phyloP scores from a whole-genome alignment of 768 basidiomycete species.

The Auriscalpium orientale region DNA sequence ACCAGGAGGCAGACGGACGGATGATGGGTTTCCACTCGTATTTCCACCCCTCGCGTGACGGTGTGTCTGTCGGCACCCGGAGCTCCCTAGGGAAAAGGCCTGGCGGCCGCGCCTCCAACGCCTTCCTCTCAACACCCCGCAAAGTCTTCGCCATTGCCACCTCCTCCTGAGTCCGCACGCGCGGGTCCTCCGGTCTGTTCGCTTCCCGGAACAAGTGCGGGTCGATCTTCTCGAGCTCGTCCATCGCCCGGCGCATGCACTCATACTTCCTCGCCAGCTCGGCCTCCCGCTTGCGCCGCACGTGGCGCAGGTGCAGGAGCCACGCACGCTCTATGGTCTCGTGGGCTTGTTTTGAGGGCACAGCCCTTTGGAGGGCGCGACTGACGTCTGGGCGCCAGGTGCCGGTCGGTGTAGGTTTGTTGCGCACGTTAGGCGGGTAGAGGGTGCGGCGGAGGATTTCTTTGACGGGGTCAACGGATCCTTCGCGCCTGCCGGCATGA shows the following conservation, averaged over 20 bases:
- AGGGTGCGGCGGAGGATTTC: conserved; percentile 73
- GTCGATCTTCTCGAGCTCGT: conserved; percentile 58
- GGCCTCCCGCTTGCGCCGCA: conserved; percentile 59
- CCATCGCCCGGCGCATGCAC: conserved; percentile 81
- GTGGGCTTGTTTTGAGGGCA: conserved; percentile 84
- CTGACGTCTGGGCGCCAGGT: conserved; percentile 79
- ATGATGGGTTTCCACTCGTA: conserved; percentile 62
- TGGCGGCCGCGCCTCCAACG: conserved; percentile 67
- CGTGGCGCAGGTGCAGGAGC: conserved; percentile 70
- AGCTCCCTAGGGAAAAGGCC: conserved; percentile 86
- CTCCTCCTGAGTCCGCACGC: conserved; percentile 50
- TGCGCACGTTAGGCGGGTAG: conserved; percentile 72
- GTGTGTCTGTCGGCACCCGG: conserved; percentile 80
- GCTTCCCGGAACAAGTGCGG: conserved; percentile 57
- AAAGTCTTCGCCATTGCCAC: conserved; percentile 51
- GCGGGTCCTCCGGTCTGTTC: conserved; percentile 69
- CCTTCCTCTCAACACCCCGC: conserved; percentile 59
- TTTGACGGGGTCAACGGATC: conserved; percentile 48
- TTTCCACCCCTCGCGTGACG: conserved; percentile 74
- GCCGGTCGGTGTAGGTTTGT: conserved; percentile 67
- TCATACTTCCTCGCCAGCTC: conserved; percentile 73
- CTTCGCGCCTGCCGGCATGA: conserved; percentile 32
- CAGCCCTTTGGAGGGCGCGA: conserved; percentile 69
- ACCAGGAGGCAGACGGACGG: not conserved
- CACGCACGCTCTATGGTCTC: conserved; percentile 90